phyloP scores from a whole-genome alignment of 768 basidiomycete species.

The Amanita molliuscula region DNA sequence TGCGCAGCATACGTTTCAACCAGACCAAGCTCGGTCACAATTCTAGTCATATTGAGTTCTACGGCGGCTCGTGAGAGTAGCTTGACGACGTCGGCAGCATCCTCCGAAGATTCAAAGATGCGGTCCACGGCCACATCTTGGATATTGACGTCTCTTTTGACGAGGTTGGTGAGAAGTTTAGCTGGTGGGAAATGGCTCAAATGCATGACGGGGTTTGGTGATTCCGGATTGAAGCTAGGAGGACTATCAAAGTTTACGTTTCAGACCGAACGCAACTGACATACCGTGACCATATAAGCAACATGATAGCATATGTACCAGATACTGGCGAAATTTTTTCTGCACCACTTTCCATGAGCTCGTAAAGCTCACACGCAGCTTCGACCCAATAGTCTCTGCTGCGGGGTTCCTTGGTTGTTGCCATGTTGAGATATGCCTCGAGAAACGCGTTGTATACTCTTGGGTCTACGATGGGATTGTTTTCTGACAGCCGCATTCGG shows the following conservation, averaged over 20 bases:
- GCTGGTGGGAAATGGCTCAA: conserved; percentile 14
- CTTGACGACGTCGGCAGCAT: conserved; percentile 44
- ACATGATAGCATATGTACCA: conserved; percentile 60
- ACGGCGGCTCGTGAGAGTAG: conserved; percentile 51
- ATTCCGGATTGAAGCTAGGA: conserved; percentile 29
- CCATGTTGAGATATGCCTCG: conserved; percentile 53
- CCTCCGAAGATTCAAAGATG: conserved; percentile 40
- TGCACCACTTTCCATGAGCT: conserved; percentile 36
- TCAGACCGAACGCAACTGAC: not conserved
- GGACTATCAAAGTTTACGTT: not conserved
- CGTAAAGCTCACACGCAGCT: conserved; percentile 51
- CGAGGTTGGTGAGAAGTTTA: conserved; percentile 32
- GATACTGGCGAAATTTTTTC: conserved; percentile 42
- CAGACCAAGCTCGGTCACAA: conserved; percentile 49
- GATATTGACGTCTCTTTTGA: conserved; percentile 39
- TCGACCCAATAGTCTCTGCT: conserved; percentile 48
- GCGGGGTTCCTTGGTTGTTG: conserved; percentile 31
- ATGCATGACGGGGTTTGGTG: conserved; percentile 12
- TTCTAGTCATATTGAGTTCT: conserved; percentile 34
- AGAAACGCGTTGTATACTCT: conserved; percentile 61
- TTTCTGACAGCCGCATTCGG: conserved; percentile 32
- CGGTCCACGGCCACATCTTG: conserved; percentile 48
- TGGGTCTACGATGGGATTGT: conserved; percentile 25
- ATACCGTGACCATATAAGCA: conserved; percentile 47
- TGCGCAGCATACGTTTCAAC: conserved; percentile 34